Evolutionary conservation across 345 rosid species (phyloP).

Genomic region (Eucalyptus grandis): DNA sequence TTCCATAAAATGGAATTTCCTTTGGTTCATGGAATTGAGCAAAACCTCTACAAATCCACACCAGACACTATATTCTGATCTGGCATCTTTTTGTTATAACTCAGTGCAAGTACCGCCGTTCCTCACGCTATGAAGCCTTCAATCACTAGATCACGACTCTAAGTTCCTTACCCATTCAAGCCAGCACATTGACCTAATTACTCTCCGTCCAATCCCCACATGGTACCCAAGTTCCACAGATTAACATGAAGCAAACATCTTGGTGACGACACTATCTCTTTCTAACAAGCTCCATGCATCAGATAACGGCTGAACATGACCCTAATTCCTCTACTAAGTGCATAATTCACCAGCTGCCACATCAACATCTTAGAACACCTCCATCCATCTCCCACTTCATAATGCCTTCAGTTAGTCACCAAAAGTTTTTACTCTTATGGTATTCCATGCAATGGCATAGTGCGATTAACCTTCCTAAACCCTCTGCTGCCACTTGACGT

Average conservation of each 20-base stretch:
- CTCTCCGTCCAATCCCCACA: neutral
- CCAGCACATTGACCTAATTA: neutral
- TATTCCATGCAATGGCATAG: neutral
- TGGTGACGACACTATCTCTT: neutral
- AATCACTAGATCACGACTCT: neutral
- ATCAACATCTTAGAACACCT: neutral
- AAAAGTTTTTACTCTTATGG: neutral
- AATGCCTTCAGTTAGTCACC: neutral
- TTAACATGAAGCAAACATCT: neutral
- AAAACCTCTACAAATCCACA: neutral
- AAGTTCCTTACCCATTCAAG: neutral
- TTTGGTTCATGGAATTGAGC: neutral
- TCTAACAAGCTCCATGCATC: neutral
- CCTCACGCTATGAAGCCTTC: neutral
- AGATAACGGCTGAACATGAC: neutral
- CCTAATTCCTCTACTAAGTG: neutral
- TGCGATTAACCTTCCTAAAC: neutral
- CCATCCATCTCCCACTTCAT: neutral
- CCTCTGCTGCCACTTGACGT: neutral
- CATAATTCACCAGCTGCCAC: neutral
- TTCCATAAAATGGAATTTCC: neutral
- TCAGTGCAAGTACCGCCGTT: neutral
- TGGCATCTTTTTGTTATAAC: neutral
- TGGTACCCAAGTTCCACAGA: neutral
- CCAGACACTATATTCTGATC: neutral